These are phyloP conservation scores for Phytomonas sp. DNA, from an alignment of 208 protist genomes.

Conservation along the genomic window DNA sequence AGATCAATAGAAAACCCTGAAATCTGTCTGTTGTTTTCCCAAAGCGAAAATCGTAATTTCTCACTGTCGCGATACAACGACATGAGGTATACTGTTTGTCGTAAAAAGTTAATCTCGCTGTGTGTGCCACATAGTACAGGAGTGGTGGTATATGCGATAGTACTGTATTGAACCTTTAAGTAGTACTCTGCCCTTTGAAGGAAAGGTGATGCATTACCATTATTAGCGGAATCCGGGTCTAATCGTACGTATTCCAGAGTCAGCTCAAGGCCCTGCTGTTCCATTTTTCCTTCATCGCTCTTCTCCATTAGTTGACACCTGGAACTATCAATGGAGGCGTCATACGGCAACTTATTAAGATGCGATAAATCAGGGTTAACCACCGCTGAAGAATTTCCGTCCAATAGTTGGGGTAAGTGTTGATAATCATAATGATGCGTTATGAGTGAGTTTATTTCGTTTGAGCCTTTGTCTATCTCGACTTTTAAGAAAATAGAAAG, in stretches of 20 bases:
- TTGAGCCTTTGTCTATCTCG: conserved; percentile 17
- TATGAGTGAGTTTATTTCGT: neutral
- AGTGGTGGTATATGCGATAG: conserved; percentile 24
- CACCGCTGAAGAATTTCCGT: neutral
- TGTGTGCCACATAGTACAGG: conserved; percentile 37
- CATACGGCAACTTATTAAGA: neutral
- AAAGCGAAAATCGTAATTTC: conserved; percentile 79
- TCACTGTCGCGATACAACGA: conserved; percentile 18
- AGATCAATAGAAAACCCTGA: conserved; percentile 73
- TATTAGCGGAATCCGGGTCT: conserved; percentile 38
- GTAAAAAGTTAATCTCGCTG: conserved; percentile 35
- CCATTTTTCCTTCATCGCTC: neutral
- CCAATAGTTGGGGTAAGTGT: neutral
- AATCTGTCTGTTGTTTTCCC: conserved; percentile 67
- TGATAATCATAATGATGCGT: neutral
- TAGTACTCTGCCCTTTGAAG: conserved; percentile 59
- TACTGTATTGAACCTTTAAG: conserved; percentile 58
- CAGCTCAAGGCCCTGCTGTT: neutral
- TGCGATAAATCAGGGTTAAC: neutral
- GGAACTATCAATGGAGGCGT: neutral
- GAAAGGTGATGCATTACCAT: conserved; percentile 55
- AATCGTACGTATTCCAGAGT: conserved; percentile 49
- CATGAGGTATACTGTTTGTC: conserved; percentile 29
- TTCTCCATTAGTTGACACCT: neutral
- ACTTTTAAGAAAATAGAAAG: conserved; percentile 67